Base-by-base conservation (phyloP, 208 protist genomes). In the Wallacemonas rigidus region DNA sequence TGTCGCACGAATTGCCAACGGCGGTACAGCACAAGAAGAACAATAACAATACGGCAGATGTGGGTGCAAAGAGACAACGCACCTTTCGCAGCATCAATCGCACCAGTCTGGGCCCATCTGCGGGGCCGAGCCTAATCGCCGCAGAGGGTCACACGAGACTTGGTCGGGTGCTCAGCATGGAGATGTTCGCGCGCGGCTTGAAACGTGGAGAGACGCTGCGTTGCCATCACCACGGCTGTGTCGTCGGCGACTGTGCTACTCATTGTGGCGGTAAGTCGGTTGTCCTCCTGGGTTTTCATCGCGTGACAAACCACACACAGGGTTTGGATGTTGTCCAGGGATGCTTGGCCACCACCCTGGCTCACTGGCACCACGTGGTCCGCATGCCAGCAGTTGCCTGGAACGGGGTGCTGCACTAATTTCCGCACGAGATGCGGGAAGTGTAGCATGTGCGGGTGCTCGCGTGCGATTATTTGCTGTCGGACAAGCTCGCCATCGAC, bases 261-360 rank as follows among this genome's bases (percentile, higher is more conserved):
- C 26, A 36, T 57, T 57, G 11, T 5, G 11, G 14, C 26, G 15
- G 26, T 7, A 15, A 8, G 5, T n/a, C 53, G 6, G 53, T 65
- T 60, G 41, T 91, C 86, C 53, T 86, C 74, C 26, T 64, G 64
- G 1, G 88, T 95, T 57, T 95, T 95, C 15, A 89, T 69, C 0
- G 75, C 69, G 78, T 95, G 90, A 68, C 90, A 95, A 2, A 86
- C 82, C 15, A 95, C 83, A 69, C 90, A 95, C 11, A 95, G 76
- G 14, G 90, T 95, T 41, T 95, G 90, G 2, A 95, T 55, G 69
- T 95, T 95, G 40, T 83, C 80, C 12, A 93, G 75, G 39, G 64
- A 72, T 11, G 87, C 73, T 67, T 88, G 71, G 9, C 90, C 90
- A 12, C 87, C 90, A 4, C 90, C 90, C 26, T 81, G 75, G 61